Percentiles rank a stretch among this genome's conserved stretches.
Evolutionary conservation across 441 rosid genomes (phyloP).

Genomic region (Mallotus repandus): DNA sequence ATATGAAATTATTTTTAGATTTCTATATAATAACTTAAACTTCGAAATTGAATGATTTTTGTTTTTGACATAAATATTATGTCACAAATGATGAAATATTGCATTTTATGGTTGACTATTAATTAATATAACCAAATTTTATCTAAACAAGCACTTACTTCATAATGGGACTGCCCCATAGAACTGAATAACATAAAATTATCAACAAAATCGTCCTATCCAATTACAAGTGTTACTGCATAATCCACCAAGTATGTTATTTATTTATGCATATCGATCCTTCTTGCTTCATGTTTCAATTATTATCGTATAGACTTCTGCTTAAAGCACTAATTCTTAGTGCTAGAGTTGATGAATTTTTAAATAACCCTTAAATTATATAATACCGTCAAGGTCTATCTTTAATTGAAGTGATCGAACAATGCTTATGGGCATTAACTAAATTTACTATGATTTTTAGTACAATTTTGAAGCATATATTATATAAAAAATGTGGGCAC

Average conservation of each 20-base stretch:
- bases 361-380: neutral
- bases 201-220: neutral
- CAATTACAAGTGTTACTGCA: neutral
- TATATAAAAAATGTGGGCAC: neutral
- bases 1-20: too few relatives aligned
- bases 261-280: neutral
- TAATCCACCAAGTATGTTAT: neutral
- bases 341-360: neutral
- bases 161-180: neutral
- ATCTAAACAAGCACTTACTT: too few relatives aligned
- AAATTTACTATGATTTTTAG: neutral
- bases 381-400: neutral
- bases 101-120: too few relatives aligned
- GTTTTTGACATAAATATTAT: too few relatives aligned
- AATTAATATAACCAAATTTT: too few relatives aligned
- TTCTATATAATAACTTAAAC: too few relatives aligned
- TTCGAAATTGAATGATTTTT: too few relatives aligned
- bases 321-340: conserved; percentile 3
- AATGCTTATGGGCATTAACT: neutral
- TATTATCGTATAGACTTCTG: neutral
- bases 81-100: too few relatives aligned
- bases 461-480: neutral
- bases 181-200: neutral
- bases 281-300: neutral
- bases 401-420: neutral